Percentiles rank a stretch among this genome's conserved stretches.
These are phyloP conservation scores for Irpex lacteus DNA, from an alignment of 1,284 basidiomycete genomes.

Conservation along the genomic window DNA sequence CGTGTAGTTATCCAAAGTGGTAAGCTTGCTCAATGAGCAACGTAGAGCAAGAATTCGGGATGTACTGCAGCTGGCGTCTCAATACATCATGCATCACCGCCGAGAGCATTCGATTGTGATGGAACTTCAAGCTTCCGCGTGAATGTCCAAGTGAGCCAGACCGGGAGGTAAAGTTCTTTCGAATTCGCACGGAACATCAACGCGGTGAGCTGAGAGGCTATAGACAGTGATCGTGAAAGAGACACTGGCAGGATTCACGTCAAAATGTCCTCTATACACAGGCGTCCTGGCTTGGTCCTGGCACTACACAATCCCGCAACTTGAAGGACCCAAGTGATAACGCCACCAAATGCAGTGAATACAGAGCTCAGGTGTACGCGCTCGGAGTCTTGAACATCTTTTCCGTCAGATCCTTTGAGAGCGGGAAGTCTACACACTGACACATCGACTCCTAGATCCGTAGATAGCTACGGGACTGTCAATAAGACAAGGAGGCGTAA, in stretches of 20 bases:
- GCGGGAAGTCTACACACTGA: no score
- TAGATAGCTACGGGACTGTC: no score
- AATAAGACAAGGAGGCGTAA: no score
- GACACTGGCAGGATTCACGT: neutral
- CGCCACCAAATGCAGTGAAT: neutral
- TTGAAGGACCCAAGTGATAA: no score
- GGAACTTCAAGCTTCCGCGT: neutral
- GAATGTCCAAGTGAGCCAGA: neutral
- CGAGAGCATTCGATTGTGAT: neutral
- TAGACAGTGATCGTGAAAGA: neutral
- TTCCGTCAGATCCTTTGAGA: neutral
- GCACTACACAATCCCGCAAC: neutral
- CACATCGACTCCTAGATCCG: no score
- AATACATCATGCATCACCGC: neutral
- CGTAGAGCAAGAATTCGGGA: no score
- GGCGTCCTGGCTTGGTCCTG: neutral
- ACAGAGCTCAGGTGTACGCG: neutral
- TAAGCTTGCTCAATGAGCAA: no score
- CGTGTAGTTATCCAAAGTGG: no score
- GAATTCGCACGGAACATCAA: neutral
- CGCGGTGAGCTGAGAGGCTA: no score
- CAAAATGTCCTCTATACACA: neutral
- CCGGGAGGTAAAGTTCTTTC: neutral
- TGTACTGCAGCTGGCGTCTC: neutral
- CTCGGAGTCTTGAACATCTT: neutral